Percentiles rank a stretch among this genome's conserved stretches.
Conservation (phyloP, 140 eudicot species). For the Stevia rebaudiana region DNA sequence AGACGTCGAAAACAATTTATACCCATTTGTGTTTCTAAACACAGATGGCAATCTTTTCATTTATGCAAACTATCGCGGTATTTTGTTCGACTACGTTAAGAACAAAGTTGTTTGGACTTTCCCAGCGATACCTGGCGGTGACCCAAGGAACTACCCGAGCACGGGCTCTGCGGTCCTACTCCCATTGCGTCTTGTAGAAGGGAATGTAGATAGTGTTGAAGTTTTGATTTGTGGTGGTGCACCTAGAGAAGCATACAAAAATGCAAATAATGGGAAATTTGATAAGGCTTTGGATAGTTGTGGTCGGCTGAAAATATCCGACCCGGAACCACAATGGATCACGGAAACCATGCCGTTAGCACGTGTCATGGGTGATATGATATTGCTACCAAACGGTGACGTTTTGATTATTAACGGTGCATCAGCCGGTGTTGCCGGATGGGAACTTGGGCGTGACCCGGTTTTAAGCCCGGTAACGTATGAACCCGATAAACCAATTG, state of each 20-base stretch:
- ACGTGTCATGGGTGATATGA: slow-evolving; percentile 82
- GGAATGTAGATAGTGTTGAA: slow-evolving; percentile 26
- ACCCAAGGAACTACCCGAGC: slow-evolving; percentile 75
- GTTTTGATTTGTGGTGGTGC: slow-evolving; percentile 93
- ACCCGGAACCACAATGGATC: slow-evolving; percentile 54
- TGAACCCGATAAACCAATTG: slow-evolving; percentile 31
- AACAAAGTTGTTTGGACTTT: slow-evolving; percentile 35
- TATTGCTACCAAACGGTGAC: slow-evolving; percentile 48
- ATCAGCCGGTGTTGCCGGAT: slow-evolving; percentile 49
- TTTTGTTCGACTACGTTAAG: slow-evolving; percentile 40
- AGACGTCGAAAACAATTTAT: slow-evolving; percentile 50
- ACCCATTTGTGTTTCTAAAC: slow-evolving; percentile 59
- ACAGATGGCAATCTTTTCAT: slow-evolving; percentile 62
- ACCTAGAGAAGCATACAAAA: slow-evolving; percentile 39
- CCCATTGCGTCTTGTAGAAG: slow-evolving; percentile 43
- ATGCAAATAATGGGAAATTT: slow-evolving; percentile 35
- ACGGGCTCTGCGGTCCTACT: slow-evolving; percentile 67
- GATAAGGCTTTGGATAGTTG: slow-evolving; percentile 52
- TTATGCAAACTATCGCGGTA: slow-evolving; percentile 58
- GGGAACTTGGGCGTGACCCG: slow-evolving; percentile 51
- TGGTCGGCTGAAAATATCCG: slow-evolving; percentile 50
- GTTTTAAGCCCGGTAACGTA: slow-evolving; percentile 50
- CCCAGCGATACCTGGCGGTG: slow-evolving; percentile 57
- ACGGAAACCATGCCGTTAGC: slow-evolving; percentile 70
- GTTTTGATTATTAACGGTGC: slow-evolving; percentile 67